Percentiles rank a stretch among this genome's conserved stretches.
These are phyloP conservation scores for Neopestalotiopsis clavispora DNA, from an alignment of 2,329 filamentous ascomycete genomes.

Conservation along the genomic window DNA sequence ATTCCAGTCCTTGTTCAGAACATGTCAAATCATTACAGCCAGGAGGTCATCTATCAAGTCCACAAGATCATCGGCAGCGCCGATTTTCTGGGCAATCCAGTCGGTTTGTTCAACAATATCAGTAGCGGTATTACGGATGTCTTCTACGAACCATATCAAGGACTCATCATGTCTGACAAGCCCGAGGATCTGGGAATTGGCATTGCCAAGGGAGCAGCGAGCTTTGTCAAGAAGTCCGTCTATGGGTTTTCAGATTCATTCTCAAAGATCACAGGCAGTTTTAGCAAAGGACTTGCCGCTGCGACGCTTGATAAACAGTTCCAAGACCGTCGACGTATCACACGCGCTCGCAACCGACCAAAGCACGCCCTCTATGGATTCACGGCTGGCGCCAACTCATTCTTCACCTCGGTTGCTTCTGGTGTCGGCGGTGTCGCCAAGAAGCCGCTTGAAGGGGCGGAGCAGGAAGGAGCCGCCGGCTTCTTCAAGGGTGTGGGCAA, in stretches of 20 bases:
- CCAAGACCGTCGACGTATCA: slow-evolving; percentile 94
- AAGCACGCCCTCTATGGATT: slow-evolving; percentile 98
- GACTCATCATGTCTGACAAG: slow-evolving; percentile 92
- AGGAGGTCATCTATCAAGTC: slow-evolving; percentile 93
- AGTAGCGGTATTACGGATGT: slow-evolving; percentile 97
- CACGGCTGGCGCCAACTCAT: slow-evolving; percentile 91
- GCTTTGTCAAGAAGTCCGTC: slow-evolving; percentile 97
- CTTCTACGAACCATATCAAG: slow-evolving; percentile 99
- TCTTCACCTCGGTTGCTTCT: slow-evolving; percentile 89
- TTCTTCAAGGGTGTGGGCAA: slow-evolving; percentile 99
- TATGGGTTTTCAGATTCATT: slow-evolving; percentile 98
- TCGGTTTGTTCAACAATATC: slow-evolving; percentile 97
- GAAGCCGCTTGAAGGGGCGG: slow-evolving; percentile 93
- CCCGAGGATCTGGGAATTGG: slow-evolving; percentile 94
- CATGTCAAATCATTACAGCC: slow-evolving; percentile 92
- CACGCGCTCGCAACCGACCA: slow-evolving; percentile 87
- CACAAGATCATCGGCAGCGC: slow-evolving; percentile 97
- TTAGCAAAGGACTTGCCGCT: slow-evolving; percentile 94
- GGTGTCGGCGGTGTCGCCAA: slow-evolving; percentile 92
- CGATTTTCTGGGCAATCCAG: slow-evolving; percentile 96
- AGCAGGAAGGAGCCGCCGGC: slow-evolving; percentile 90
- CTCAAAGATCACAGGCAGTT: slow-evolving; percentile 95
- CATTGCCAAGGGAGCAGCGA: slow-evolving; percentile 94
- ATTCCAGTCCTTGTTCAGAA: slow-evolving; percentile 83
- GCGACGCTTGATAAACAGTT: slow-evolving; percentile 98